Evolutionary conservation across 116 monocot species (phyloP), one percentile per base, ranked within the genome.

Genomic region (Phalaenopsis hybrid): DNA sequence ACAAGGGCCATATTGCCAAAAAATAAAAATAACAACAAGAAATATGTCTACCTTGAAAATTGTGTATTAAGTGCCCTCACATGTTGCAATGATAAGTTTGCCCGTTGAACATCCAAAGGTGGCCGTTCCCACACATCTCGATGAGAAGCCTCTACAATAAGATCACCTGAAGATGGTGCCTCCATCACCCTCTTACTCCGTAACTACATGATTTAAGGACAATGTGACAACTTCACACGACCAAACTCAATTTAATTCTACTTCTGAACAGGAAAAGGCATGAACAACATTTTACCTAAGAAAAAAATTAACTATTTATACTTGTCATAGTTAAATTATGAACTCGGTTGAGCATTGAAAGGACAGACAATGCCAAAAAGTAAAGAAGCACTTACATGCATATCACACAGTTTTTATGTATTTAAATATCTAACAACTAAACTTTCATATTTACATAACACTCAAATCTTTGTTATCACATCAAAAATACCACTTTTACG

Each of bases 61-160:
- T 97, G 97, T 46, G 34, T 81, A 80, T 97, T 97, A 74, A 97
- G 97, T 83, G 97, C 94, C 82, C 86, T 89, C 76, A 97, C 97
- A 77, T 97, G 89, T 76, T 86, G 86, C 23, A 83, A 78, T 63
- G 90, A 84, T 43, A 81, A 85, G n/a, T 89, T 85, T 37, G 89
- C 94, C 82, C 81, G 78, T 78, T 83, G 55, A 33, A 51, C 72
- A 79, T 79, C 86, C 33, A 91, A 80, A n/a, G 77, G 45, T 52
- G 84, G 79, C 41, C 76, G 82, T 57, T 81, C 87, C 49, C 82
- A 78, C 70, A 74, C 48, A 77, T 81, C 76, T 58, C 87, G 86
- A 88, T 74, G 75, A 82, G 88, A 90, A 88, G 88, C 83, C 83
- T 85, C 91, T 23, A 78, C 87, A 85, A 82, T 91, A 89, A 86